Conservation (phyloP, 768 basidiomycete species). For the Russula sp. region DNA sequence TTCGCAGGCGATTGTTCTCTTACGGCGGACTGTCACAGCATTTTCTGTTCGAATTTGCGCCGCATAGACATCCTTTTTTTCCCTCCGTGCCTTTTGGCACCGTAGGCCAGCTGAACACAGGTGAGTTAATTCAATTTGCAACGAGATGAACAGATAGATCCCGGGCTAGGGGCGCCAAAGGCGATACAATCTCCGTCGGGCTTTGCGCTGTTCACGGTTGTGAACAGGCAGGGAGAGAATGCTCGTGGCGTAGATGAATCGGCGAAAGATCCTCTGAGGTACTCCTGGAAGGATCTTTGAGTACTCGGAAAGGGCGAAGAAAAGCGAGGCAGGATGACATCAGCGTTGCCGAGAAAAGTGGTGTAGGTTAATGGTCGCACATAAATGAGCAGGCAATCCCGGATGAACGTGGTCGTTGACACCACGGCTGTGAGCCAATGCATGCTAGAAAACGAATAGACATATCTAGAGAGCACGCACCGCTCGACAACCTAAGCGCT, state of each 20-base stretch:
- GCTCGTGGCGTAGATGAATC: not conserved
- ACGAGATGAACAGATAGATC: no score
- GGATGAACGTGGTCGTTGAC: conserved; percentile 48
- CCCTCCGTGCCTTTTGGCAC: no score
- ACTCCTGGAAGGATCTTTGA: not conserved
- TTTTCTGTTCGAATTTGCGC: no score
- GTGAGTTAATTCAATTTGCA: no score
- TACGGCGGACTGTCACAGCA: no score
- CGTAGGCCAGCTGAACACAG: no score
- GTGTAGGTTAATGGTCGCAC: conserved; percentile 89
- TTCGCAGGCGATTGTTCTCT: no score
- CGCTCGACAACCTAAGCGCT: conserved; percentile 76
- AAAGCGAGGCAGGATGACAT: no score
- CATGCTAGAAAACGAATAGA: no score
- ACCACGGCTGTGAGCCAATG: conserved; percentile 51
- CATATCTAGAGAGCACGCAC: conserved; percentile 37
- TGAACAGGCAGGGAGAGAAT: not conserved
- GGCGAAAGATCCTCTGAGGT: not conserved
- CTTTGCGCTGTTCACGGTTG: not conserved
- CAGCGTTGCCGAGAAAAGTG: conserved; percentile 50
- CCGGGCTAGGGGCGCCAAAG: conserved; percentile 43
- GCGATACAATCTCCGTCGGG: not conserved
- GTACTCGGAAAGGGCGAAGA: not conserved
- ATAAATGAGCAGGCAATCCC: conserved; percentile 70
- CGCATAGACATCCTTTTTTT: no score